Evolutionary conservation across 2,329 filamentous ascomycete species (phyloP).

Genomic region (Canariomyces notabilis): DNA sequence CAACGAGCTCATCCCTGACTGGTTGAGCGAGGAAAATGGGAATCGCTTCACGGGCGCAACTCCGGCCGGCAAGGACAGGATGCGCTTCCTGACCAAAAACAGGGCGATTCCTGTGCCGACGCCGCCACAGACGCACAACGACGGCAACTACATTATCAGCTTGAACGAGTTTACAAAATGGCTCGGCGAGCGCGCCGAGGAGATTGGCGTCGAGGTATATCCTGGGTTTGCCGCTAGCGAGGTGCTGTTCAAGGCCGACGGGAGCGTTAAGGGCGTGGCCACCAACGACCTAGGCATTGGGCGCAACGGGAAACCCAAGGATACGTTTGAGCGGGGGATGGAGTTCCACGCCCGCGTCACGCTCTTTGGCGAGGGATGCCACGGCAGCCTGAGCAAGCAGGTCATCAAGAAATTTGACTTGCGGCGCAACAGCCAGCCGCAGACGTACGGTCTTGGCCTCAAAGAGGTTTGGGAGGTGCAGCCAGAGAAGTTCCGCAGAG

Average conservation of each 20-base stretch:
- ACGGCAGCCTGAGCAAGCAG: slow-evolving; percentile 92
- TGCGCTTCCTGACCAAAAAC: slow-evolving; percentile 89
- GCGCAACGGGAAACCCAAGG: slow-evolving; percentile 77
- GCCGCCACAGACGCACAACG: slow-evolving; percentile 96
- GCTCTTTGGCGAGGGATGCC: slow-evolving; percentile 89
- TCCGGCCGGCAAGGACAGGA: slow-evolving; percentile 74
- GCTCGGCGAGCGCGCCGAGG: slow-evolving; percentile 94
- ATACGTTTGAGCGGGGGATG: slow-evolving; percentile 93
- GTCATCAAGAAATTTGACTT: slow-evolving; percentile 92
- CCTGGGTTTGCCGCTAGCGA: slow-evolving; percentile 94
- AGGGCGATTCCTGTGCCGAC: slow-evolving; percentile 73
- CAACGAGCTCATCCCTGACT: slow-evolving; percentile 87
- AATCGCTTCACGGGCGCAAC: slow-evolving; percentile 84
- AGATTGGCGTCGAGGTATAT: slow-evolving; percentile 92
- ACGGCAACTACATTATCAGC: slow-evolving; percentile 96
- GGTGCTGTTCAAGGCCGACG: slow-evolving; percentile 79
- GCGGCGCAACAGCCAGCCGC: slow-evolving; percentile 79
- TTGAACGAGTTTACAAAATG: slow-evolving; percentile 93
- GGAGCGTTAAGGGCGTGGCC: slow-evolving; percentile 86
- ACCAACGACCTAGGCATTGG: slow-evolving; percentile 90
- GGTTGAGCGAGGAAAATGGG: slow-evolving; percentile 84
- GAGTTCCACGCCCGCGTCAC: slow-evolving; percentile 93
- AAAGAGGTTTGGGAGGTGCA: slow-evolving; percentile 98
- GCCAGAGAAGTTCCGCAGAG: slow-evolving; percentile 85
- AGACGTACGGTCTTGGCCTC: slow-evolving; percentile 90